phyloP scores from a whole-genome alignment of 805 yeast genomes.

The Pichia nakasei region DNA sequence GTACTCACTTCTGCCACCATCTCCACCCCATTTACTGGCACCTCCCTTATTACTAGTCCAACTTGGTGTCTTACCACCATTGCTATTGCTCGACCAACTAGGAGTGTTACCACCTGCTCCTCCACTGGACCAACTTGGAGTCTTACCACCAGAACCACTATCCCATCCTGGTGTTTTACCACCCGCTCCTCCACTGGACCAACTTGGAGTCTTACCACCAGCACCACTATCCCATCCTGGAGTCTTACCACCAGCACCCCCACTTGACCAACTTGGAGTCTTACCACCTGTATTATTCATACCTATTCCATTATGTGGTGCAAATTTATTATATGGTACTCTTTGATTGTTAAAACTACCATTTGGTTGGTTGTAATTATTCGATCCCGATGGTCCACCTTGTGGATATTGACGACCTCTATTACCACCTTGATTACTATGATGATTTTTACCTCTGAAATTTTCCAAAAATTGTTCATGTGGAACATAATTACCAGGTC shows the following conservation, averaged over 20 bases:
- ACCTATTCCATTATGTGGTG: conserved; percentile 10
- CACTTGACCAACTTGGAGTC: conserved; percentile 33
- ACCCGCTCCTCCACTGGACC: conserved; percentile 35
- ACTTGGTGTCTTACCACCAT: conserved; percentile 41
- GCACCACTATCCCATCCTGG: conserved; percentile 29
- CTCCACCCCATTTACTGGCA: conserved; percentile 33
- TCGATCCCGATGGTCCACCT: background rate
- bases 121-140: conserved; percentile 32
- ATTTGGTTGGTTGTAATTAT: conserved; percentile 1
- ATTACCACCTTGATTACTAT: background rate
- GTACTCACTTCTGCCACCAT: conserved; percentile 21
- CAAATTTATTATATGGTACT: background rate
- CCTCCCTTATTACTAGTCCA: conserved; percentile 36
- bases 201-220: conserved; percentile 34
- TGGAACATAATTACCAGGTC: conserved; percentile 63
- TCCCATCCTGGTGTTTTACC: conserved; percentile 34
- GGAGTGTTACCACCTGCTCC: conserved; percentile 9
- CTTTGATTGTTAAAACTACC: conserved; percentile 1
- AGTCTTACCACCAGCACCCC: conserved; percentile 26
- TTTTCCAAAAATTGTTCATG: conserved; percentile 65
- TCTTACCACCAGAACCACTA: conserved; percentile 23
- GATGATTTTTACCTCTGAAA: conserved; percentile 26
- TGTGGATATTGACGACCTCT: background rate
- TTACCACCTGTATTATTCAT: conserved; percentile 21
- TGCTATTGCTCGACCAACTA: conserved; percentile 15